Evolutionary conservation across 495 filamentous ascomycete species (phyloP), one percentile per base, ranked within the genome.

Genomic region (Penicillium soppii): DNA sequence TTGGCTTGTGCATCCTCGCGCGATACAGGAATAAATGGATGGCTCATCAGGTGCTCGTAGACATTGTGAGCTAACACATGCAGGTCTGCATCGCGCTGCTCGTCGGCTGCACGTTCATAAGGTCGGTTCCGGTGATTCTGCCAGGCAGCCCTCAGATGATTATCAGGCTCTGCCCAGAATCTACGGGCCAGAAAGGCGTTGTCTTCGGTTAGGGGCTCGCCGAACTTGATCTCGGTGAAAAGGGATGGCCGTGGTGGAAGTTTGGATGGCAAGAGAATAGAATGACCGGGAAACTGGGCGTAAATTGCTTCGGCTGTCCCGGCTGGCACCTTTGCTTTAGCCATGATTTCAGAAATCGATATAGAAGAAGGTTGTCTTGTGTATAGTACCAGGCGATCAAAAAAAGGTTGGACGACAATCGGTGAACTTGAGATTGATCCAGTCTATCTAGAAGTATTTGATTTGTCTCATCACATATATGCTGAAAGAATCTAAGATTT

Each of bases 121-220:
- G 44, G 53, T 8, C 52, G 54, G 15, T 45, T 15, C 2, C 33
- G 15, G 15, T 48, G 32, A 22, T 20, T 7, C 7, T 15, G 41
- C 54, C 57, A 53, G 7, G 37, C 52, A 12, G 46, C 10, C 7
- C 50, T 54, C 0, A 69, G 44, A 13, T 23, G n/a, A 10, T 49
- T 8, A 21, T 69, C 59, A 0, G 61, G 60, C 6, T 52, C 30
- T 8, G 22, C 35, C 68, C 68, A 71, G 2, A 61, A 43, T 9
- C 50, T 36, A 37, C 57, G 59, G 1, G 68, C 68, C 21, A 66
- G 39, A 13, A 53, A 57, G 21, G 58, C 61, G 44, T 62, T 50
- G 41, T 45, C 25, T 30, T 39, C 12, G 23, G 33, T 47, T 7
- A 63, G 50, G 51, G 16, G 35, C 57, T 38, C 61, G 54, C 16